Evolutionary conservation across 352 stramenopile species (phyloP), one percentile per base, ranked within the genome.

Genomic region (Phytopythium boreale): DNA sequence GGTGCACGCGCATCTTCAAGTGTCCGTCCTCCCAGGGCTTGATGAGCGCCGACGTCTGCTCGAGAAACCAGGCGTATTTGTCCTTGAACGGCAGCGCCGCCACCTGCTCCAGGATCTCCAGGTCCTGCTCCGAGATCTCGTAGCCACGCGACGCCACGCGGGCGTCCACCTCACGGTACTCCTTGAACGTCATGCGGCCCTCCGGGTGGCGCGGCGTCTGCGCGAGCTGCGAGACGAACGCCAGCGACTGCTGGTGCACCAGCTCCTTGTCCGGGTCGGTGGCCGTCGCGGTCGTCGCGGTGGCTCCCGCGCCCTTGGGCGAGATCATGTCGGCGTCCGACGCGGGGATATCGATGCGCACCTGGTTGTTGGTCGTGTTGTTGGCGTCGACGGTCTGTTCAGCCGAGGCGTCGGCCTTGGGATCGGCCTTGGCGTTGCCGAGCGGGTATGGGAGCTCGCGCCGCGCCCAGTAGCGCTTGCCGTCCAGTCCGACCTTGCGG

Each of bases 131-230:
- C 43, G 84, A 93, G 59, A 95, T 95, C 72, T 95, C 87, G 67
- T 95, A 95, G 8, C 87, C 87, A 27, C 85, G 80, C 43, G 87
- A 95, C 6, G 87, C 87, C 58, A 95, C 83, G 56, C 84, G 83
- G 1, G 87, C 87, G 63, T 95, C 87, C 31, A 95, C 87, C 78
- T 95, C 87, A 31, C 84, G 80, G 70, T 94, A 93, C 59, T 95
- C 87, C 64, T 93, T 93, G 63, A 95, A 95, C 31, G 84, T 93
- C 84, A 95, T 93, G 53, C 87, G 85, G 34, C 87, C 87, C 43
- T 93, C 84, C 0, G 87, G 87, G 61, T 94, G 85, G 12, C 85
- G 75, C 4, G 87, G 87, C 7, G 87, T 94, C 67, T 93, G 83
- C 22, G 85, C 87, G 43, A 93, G 60, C 56, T 95, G 87, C 56